Base-by-base conservation (phyloP, 2,329 filamentous ascomycete genomes). In the Fusarium pseudoanthophilum region DNA sequence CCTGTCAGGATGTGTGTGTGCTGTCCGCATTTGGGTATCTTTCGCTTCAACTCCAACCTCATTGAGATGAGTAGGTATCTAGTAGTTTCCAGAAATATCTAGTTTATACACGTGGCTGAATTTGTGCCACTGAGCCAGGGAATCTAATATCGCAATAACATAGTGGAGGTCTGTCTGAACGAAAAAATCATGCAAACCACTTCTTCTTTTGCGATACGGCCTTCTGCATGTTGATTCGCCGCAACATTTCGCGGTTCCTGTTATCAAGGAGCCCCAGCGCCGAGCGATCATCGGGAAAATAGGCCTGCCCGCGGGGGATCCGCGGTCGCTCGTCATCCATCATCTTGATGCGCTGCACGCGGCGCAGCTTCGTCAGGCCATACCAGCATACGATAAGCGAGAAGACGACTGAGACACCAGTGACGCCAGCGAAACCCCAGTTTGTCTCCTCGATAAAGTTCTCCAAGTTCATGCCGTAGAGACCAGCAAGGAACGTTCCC, bases 391-490 rank as follows among this genome's bases (percentile, higher is more conserved):
- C 93, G 14, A 95, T 77, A 61, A 92, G 88, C 20, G 93, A 94
- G 81, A 95, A 91, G 64, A 92, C 78, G 64, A 92, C 88, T 64
- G 93, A 97, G 69, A 89, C 85, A 24, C 85, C 86, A 5, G 92
- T 94, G 68, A 99, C 91, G 60, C 89, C 89, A 52, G 87, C 88
- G 81, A 99, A 98, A 16, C 95, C 96, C 82, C 94, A 89, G 82
- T 94, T 90, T 4, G 93, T 95, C 80, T 98, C 95, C 85, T 99
- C 96, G 77, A 98, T 94, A 82, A 98, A 98, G 83, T 98, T 98
- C 81, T 98, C 97, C 73, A 99, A 86, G 85, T 99, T 99, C 95
- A 98, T 98, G 77, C 96, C 96, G 87, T 98, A 99, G n/a, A 99
- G 90, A n/a, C 95, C 95, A 14, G 96, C 97, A 78, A 98, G 89